Percentiles rank a stretch among this genome's conserved stretches.
phyloP scores from a whole-genome alignment of 371 early-diverging fungal species.

The Zopfochytrium polystomum region DNA sequence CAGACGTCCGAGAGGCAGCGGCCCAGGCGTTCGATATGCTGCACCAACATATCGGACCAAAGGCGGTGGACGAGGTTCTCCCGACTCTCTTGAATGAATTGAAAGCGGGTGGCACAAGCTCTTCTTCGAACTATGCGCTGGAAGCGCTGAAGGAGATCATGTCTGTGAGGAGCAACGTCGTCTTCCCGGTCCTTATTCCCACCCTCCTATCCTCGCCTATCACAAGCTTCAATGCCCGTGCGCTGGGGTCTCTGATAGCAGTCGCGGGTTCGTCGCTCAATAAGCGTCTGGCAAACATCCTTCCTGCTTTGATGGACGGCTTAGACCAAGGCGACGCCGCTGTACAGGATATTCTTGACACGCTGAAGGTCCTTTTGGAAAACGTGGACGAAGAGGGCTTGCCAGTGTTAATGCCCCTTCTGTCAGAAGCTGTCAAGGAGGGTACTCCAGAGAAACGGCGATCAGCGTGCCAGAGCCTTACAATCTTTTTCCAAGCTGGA shows the following conservation, averaged over 20 bases:
- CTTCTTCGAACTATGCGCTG: constrained; percentile 63
- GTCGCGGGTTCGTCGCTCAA: constrained; percentile 85
- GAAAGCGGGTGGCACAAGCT: constrained; percentile 43
- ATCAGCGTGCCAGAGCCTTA: constrained; percentile 34
- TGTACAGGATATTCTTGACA: constrained; percentile 61
- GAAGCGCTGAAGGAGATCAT: constrained; percentile 95
- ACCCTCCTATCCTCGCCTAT: constrained; percentile 87
- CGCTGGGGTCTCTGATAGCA: constrained; percentile 82
- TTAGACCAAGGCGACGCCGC: constrained; percentile 69
- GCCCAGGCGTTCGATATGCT: constrained; percentile 90
- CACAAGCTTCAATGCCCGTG: constrained; percentile 85
- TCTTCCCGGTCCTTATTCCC: constrained; percentile 94
- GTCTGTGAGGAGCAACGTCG: constrained; percentile 90
- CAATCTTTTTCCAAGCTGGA: constrained; percentile 66
- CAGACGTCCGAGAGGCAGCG: constrained; percentile 88
- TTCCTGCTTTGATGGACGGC: constrained; percentile 78
- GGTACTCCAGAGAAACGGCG: constrained; percentile 9
- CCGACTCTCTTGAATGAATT: constrained; percentile 83
- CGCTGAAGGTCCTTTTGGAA: constrained; percentile 64
- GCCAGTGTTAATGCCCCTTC: constrained; percentile 63
- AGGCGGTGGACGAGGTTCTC: constrained; percentile 87
- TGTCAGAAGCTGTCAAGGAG: constrained; percentile 65
- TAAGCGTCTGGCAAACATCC: constrained; percentile 71
- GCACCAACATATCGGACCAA: constrained; percentile 83
- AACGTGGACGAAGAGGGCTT: constrained; percentile 77